Percentiles rank a stretch among this genome's conserved stretches.
Evolutionary conservation across 2,329 filamentous ascomycete genomes (phyloP).

Genomic region (Calonectria henricotiae): DNA sequence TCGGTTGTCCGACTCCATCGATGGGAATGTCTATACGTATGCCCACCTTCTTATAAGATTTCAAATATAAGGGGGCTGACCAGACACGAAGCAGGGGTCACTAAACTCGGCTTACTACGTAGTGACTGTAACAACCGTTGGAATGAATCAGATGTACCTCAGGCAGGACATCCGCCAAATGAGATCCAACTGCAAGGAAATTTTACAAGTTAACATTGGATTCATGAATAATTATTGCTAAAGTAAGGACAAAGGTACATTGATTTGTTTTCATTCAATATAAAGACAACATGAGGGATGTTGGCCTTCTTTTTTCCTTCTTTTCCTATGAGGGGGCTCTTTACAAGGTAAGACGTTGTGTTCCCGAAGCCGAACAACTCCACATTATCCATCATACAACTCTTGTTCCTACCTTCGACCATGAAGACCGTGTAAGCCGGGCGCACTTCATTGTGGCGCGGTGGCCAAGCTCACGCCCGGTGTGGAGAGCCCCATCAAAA

Average conservation of each 20-base stretch:
- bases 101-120: not conserved
- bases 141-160: not conserved
- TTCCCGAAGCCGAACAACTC: not conserved
- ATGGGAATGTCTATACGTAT: not conserved
- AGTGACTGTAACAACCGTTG: not conserved
- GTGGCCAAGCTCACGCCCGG: not conserved
- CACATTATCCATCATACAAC: not conserved
- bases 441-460: not conserved
- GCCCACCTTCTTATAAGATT: not conserved
- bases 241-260: too few species aligned
- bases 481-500: not conserved
- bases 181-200: too few species aligned
- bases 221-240: too few species aligned
- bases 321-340: too few species aligned
- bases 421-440: not conserved
- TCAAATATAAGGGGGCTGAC: conserved; percentile 2
- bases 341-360: too few species aligned
- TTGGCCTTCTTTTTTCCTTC: too few species aligned
- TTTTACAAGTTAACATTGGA: too few species aligned
- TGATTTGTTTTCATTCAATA: too few species aligned
- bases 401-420: not conserved
- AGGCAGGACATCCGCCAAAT: not conserved
- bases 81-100: not conserved
- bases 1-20: not conserved
- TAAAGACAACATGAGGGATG: too few species aligned